Base-by-base conservation (phyloP, 768 basidiomycete species). In the Dictyophora rubrovolvata region DNA sequence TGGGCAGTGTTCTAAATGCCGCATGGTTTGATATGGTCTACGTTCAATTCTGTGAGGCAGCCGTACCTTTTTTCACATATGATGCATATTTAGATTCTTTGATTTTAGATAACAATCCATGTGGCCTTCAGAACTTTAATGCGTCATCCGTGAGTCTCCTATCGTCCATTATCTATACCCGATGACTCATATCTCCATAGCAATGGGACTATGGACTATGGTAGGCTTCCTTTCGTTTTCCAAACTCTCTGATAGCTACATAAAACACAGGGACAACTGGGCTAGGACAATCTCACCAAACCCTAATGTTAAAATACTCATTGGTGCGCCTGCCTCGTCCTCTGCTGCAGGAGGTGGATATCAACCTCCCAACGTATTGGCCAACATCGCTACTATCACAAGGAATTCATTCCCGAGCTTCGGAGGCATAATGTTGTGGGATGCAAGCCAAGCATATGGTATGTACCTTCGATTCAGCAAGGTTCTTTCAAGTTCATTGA, bases 21-120 rank as follows among this genome's bases (percentile, higher is more conserved):
- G 85, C 80, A 11, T 75, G 68, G 5, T 89, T 88, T 62, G 87
- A 89, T 70, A 85, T 84, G 1, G 71, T 89, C 60, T 87, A 86
- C 65, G 85, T 87, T 36, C 82, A 84, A 67, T 83, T 82, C 64
- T 83, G 79, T 78, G 64, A 18, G 55, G 75, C 65, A 1, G 36
- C 52, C 61, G 35, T 36, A 12, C 11, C 22, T 34, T 21, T 46
- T 1, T 22, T 6, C 35, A 1, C 28, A 14, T 54, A 28, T 20
- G 6, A 17, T 10, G 16, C 20, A 36, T 47, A 55, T 47, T 21
- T 42, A 23, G 23, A 49, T 20, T 62, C 20, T 42, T 42, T 21
- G n/a, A 55, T 53, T 48, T n/a, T 56, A 77, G 77, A 79, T 61
- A 85, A 85, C 68, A 86, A 85, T 67, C 81, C 72, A 65, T 86